Evolutionary conservation across 192 early-diverging fungal genomes (phyloP).

Genomic region (Podila epicladia): DNA sequence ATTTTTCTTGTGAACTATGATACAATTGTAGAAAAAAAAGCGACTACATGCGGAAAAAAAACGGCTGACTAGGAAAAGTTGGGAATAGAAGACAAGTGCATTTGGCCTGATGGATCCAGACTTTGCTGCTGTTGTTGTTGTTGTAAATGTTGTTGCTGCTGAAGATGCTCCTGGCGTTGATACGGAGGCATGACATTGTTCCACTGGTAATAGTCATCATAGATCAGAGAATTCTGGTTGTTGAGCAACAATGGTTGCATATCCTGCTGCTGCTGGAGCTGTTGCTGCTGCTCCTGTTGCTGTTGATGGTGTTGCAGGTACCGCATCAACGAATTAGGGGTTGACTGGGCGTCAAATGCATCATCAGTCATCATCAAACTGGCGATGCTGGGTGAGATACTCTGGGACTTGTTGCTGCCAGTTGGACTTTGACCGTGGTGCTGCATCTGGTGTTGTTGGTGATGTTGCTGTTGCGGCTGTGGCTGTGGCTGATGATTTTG

Average conservation of each 20-base stretch:
- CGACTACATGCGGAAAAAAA: background rate
- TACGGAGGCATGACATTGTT: slow-evolving; percentile 3
- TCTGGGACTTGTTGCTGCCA: background rate
- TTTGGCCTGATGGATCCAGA: slow-evolving; percentile 13
- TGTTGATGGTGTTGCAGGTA: slow-evolving; percentile 43
- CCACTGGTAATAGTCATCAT: slow-evolving; percentile 44
- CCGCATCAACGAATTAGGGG: slow-evolving; percentile 26
- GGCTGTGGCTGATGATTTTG: slow-evolving; percentile 1
- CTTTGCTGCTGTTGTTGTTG: slow-evolving; percentile 20
- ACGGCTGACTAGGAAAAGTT: background rate
- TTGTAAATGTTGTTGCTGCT: slow-evolving; percentile 5
- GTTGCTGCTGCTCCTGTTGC: slow-evolving; percentile 23
- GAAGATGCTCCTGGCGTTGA: slow-evolving; percentile 9
- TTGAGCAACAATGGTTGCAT: slow-evolving; percentile 37
- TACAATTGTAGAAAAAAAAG: background rate
- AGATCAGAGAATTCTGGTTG: slow-evolving; percentile 46
- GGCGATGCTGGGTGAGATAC: slow-evolving; percentile 30
- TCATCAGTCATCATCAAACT: slow-evolving; percentile 49
- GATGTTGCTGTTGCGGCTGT: background rate
- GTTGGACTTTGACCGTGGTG: background rate
- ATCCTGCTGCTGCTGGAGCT: slow-evolving; percentile 28
- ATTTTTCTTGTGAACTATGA: background rate
- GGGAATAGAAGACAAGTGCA: slow-evolving; percentile 20
- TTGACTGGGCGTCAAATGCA: slow-evolving; percentile 29
- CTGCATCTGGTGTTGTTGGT: background rate